Percentiles rank a stretch among this genome's conserved stretches.
These are phyloP conservation scores for Pythium aquatile DNA, from an alignment of 352 stramenopile species.

Conservation along the genomic window DNA sequence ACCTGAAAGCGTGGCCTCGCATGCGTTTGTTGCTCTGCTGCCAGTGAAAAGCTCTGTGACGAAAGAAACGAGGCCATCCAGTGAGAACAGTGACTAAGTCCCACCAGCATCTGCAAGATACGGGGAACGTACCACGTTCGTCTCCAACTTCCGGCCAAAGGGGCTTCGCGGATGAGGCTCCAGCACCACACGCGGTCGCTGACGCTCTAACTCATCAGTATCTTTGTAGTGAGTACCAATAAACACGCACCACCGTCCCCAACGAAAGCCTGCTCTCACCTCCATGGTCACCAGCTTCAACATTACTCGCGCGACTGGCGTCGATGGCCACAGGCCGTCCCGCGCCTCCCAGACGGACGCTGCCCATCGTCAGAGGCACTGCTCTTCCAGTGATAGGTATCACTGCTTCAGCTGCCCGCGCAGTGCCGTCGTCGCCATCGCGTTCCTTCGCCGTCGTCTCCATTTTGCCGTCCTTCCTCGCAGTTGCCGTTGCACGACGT, in stretches of 20 bases:
- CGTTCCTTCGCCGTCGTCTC: conserved; percentile 4
- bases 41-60: conserved; percentile 7
- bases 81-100: not conserved
- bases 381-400: conserved; percentile 32
- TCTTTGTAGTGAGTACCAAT: not conserved
- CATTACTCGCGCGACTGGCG: not conserved
- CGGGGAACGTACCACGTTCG: conserved; percentile 27
- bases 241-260: not conserved
- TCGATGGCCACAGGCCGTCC: conserved; percentile 36
- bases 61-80: not conserved
- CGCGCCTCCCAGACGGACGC: conserved; percentile 48
- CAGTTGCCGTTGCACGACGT: conserved; percentile 11
- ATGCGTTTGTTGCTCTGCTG: not conserved
- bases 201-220: conserved; percentile 1
- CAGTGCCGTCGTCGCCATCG: not conserved
- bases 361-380: conserved; percentile 45
- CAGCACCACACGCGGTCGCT: conserved; percentile 30
- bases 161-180: conserved; percentile 42
- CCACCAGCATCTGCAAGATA: not conserved
- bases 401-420: not conserved
- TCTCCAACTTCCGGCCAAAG: conserved; percentile 41
- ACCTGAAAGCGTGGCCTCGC: conserved; percentile 15
- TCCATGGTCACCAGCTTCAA: not conserved
- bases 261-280: not conserved
- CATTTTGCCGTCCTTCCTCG: conserved; percentile 7